Conservation (phyloP, 176 grass and related monocot species). For the Poa annua region DNA sequence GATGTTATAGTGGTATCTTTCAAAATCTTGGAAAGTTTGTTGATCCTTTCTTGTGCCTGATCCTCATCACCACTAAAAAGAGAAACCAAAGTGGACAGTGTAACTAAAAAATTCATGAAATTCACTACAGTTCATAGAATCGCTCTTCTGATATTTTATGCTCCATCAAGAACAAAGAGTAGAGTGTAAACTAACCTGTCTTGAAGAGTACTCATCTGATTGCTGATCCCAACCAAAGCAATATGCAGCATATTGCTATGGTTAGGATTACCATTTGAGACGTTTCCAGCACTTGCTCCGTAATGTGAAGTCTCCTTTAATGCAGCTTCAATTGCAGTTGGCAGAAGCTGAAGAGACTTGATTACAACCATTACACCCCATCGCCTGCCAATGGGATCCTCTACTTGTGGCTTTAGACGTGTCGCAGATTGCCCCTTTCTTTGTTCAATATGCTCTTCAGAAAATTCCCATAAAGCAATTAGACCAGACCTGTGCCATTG, state of each 20-base stretch:
- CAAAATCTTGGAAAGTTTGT: slow-evolving; percentile 94
- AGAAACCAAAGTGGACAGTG: slow-evolving; percentile 28
- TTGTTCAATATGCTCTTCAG: slow-evolving; percentile 82
- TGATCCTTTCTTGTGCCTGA: slow-evolving; percentile 96
- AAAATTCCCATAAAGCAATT: slow-evolving; percentile 94
- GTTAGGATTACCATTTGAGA: slow-evolving; percentile 47
- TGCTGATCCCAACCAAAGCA: slow-evolving; percentile 97
- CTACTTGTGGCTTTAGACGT: slow-evolving; percentile 45
- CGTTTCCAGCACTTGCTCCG: slow-evolving; percentile 34
- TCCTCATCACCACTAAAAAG: slow-evolving; percentile 94
- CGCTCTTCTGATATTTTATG: slow-evolving; percentile 5
- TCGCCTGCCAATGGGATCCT: slow-evolving; percentile 68
- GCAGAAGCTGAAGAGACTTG: slow-evolving; percentile 91
- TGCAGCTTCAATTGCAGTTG: slow-evolving; percentile 75
- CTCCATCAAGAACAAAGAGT: slow-evolving; percentile 38
- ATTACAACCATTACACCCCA: slow-evolving; percentile 94
- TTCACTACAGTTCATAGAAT: slow-evolving; percentile 10
- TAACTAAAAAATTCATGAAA: slow-evolving; percentile 31
- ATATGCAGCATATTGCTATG: slow-evolving; percentile 93
- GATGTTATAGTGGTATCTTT: slow-evolving; percentile 78
- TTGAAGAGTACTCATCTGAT: slow-evolving; percentile 97
- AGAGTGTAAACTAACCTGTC: slow-evolving; percentile 68
- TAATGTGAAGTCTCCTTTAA: slow-evolving; percentile 75
- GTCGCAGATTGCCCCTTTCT: slow-evolving; percentile 53
- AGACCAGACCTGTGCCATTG: slow-evolving; percentile 93